Base-by-base conservation (phyloP, 257 asterid species). In the Solanum sparsipilum region DNA sequence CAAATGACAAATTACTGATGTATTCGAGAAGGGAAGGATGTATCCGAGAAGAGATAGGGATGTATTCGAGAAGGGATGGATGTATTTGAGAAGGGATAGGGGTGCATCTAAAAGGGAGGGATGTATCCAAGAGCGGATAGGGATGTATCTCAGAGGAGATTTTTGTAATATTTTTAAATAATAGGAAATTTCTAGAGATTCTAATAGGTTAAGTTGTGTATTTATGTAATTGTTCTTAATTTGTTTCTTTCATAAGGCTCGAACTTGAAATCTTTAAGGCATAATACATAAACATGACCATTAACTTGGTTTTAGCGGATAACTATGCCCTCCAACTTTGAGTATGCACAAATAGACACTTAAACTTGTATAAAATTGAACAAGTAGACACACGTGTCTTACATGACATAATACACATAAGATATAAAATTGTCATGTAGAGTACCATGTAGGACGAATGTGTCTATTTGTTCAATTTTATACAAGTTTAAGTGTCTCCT, bases 341-440 rank as follows among this genome's bases (percentile, higher is more conserved):
- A 18, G 0, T 18, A 0, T 56, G 65, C 25, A 56, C 65, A 56
- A 18, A 0, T 56, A 0, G 4, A 0, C 2, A 56, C n/a, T 56
- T 56, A 18, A 6, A 56, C 0, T 7, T 20, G 4, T 56, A 56
- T 20, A 56, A 56, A 56, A 56, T 56, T 56, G 11, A 56, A 56
- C 11, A 56, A 56, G 65, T 20, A 56, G 25, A 56, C 11, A 7
- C 65, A 20, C 1, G n/a, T 56, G 25, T 56, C 65, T 4, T 20
- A 56, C 5, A 0, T 56, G 65, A 0, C 65, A 56, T 56, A 20
- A 56, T 56, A 20, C 11, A 20, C 25, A 4, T 18, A 6, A 5
- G 4, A 56, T 1, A 56, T 56, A 56, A 18, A 56, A 56, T 56
- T 56, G 9, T 7, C 3, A 48, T 15, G 60, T 48, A 48, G 20